phyloP scores from a whole-genome alignment of 345 rosid genomes.

The Erucastrum elatum region DNA sequence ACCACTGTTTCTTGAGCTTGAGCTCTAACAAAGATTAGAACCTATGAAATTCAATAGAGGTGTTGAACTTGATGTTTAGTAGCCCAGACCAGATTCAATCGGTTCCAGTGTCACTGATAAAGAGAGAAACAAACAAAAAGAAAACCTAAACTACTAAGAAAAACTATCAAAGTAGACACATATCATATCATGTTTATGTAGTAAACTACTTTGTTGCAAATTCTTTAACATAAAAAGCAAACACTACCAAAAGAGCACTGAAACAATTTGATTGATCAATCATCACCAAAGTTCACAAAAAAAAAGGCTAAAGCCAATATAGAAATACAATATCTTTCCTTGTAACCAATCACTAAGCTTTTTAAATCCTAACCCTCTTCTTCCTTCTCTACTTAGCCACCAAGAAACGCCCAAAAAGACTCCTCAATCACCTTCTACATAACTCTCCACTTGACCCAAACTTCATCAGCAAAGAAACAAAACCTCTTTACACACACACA shows the following conservation, averaged over 20 bases:
- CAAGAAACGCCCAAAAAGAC: constrained; percentile 37
- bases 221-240: constrained; percentile 31
- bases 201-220: constrained; percentile 30
- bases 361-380: constrained; percentile 6
- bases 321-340: constrained; percentile 34
- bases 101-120: constrained; percentile 3
- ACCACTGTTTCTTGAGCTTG: neutral
- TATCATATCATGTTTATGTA: constrained; percentile 8
- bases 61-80: neutral
- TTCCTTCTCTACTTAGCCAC: constrained; percentile 37
- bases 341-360: constrained; percentile 31
- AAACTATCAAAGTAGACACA: constrained; percentile 11
- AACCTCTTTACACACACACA: constrained; percentile 2
- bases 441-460: constrained; percentile 24
- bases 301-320: constrained; percentile 37
- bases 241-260: constrained; percentile 22
- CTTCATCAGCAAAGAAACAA: constrained; percentile 24
- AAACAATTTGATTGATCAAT: constrained; percentile 36
- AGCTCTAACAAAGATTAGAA: neutral
- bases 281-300: constrained; percentile 22
- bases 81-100: neutral
- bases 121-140: constrained; percentile 20
- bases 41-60: neutral
- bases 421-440: constrained; percentile 27
- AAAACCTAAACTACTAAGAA: constrained; percentile 23